Conservation (phyloP, 805 yeast species). For the Clavispora vitiphila region DNA sequence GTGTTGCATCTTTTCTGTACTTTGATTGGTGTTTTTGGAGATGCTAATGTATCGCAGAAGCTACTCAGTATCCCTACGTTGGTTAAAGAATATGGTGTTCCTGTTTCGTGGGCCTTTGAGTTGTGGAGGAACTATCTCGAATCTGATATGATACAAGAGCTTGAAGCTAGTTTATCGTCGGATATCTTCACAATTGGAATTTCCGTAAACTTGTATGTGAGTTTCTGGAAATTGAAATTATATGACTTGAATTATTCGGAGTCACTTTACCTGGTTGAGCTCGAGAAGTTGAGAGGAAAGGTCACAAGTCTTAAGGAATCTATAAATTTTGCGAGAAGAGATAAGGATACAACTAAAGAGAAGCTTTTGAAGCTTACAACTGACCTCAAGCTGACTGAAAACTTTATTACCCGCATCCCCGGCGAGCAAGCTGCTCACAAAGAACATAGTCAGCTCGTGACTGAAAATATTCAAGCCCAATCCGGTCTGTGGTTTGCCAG, state of each 20-base stretch:
- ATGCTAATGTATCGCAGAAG: slow-evolving; percentile 16
- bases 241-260: slow-evolving; percentile 62
- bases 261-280: slow-evolving; percentile 46
- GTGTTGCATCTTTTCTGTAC: slow-evolving; percentile 64
- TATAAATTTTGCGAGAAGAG: slow-evolving; percentile 23
- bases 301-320: slow-evolving; percentile 33
- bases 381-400: slow-evolving; percentile 19
- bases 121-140: slow-evolving; percentile 59
- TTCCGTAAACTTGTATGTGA: slow-evolving; percentile 38
- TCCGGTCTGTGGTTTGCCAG: slow-evolving; percentile 38
- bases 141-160: slow-evolving; percentile 15
- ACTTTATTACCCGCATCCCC: slow-evolving; percentile 24
- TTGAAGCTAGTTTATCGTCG: neutral
- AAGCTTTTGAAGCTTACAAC: slow-evolving; percentile 20
- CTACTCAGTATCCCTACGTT: slow-evolving; percentile 42
- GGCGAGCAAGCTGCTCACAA: slow-evolving; percentile 44
- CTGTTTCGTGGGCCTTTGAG: slow-evolving; percentile 66
- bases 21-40: slow-evolving; percentile 49
- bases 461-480: slow-evolving; percentile 21
- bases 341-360: slow-evolving; percentile 13
- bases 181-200: neutral
- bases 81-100: slow-evolving; percentile 38
- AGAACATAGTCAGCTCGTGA: slow-evolving; percentile 29
- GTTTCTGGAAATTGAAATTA: slow-evolving; percentile 71
- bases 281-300: slow-evolving; percentile 32